Base-by-base conservation (phyloP, 148 eudicot genomes). In the Rhododendron simsii region DNA sequence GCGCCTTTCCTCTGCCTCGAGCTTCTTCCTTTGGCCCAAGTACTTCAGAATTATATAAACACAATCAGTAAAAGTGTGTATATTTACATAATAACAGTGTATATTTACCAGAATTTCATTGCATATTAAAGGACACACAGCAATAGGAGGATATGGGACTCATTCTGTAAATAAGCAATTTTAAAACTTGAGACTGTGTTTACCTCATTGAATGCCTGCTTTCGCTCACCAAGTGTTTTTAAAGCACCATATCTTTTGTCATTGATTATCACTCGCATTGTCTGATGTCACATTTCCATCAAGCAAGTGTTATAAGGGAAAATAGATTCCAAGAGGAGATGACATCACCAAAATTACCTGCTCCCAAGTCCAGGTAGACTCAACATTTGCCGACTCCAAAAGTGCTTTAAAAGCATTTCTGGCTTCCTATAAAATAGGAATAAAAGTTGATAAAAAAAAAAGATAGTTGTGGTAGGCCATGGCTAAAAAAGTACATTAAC, bases 131-230 rank as follows among this genome's bases (percentile, higher is more conserved):
- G 33, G 45, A 30, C 47, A 30, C 37, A 3, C 33, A 28, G 75
- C 7, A 50, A 77, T 15, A 10, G 26, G 6, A 59, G 73, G 61
- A 39, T 21, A 61, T 61, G 81, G 4, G 63, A 21, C 50, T 14
- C 48, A 82, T 39, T 55, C 30, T 4, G 80, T 16, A 20, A 11
- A 71, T 26, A 65, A 45, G 37, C 7, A 50, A 71, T 53, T 15
- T 11, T 33, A 77, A 39, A 16, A 71, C 21, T 73, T 71, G 77
- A 37, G 81, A 15, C 79, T 87, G 79, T 33, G 15, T 74, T 39
- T 92, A 97, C 99, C 99, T 97, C 99, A 84, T 95, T 95, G 87
- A 97, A 97, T 81, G 98, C 95, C 89, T 95, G 98, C 86, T 97
- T 97, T 80, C 99, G 92, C 90, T 97, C 99, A 73, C 99, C 99